Conservation (phyloP, 106 monocot genomes). For the Dendrobium catenatum region DNA sequence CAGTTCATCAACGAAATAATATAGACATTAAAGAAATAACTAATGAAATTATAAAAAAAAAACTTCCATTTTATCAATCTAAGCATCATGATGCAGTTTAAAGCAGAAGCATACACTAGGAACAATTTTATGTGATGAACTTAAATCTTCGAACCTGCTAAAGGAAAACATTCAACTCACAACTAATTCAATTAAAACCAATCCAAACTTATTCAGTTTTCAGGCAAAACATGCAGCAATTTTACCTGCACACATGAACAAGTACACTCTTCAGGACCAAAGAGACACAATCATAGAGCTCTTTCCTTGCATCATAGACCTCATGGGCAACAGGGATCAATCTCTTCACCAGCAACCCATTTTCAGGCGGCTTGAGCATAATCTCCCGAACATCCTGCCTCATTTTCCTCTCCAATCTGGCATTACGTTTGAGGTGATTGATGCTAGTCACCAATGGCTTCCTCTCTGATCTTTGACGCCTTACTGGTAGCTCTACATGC, state of each 20-base stretch:
- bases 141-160: too few relatives aligned
- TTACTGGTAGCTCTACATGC: constrained; percentile 7
- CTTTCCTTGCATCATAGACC: constrained; percentile 24
- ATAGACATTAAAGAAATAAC: too few relatives aligned
- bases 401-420: constrained; percentile 12
- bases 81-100: too few relatives aligned
- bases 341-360: constrained; percentile 34
- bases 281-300: constrained; percentile 24
- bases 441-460: constrained; percentile 40
- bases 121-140: too few relatives aligned
- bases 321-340: constrained; percentile 34
- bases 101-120: too few relatives aligned
- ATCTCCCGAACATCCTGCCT: constrained; percentile 36
- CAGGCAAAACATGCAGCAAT: not conserved
- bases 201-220: not conserved
- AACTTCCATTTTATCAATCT: too few relatives aligned
- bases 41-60: too few relatives aligned
- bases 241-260: constrained; percentile 43
- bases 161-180: not conserved
- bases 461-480: constrained; percentile 15
- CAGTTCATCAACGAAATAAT: too few relatives aligned
- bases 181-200: not conserved
- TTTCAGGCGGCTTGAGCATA: constrained; percentile 28
- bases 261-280: constrained; percentile 9
- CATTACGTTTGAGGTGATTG: constrained; percentile 36